A percentile compares a stretch with the other conserved stretches of the same genome.
phyloP scores from a whole-genome alignment of 441 rosid genomes.

The Eutrema salsugineum region DNA sequence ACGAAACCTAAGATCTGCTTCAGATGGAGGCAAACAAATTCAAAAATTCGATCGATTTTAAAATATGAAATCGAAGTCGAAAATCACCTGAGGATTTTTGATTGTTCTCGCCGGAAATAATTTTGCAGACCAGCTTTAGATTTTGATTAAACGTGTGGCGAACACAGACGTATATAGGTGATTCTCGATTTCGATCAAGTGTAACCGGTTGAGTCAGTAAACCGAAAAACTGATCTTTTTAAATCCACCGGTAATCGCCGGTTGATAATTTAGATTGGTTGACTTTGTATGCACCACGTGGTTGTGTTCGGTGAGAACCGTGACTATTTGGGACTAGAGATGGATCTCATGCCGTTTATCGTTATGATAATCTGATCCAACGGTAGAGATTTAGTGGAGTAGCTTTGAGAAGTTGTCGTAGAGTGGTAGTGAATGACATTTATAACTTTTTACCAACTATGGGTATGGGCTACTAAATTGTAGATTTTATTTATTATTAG shows the following conservation, averaged over 20 bases:
- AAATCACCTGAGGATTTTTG: slow-evolving; percentile 19
- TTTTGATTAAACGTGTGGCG: slow-evolving; percentile 27
- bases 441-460: too few relatives aligned
- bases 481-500: too few relatives aligned
- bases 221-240: neutral
- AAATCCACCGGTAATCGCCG: slow-evolving; percentile 9
- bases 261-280: neutral
- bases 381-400: neutral
- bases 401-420: too few relatives aligned
- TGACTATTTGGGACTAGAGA: neutral
- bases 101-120: neutral
- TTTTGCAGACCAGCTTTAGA: slow-evolving; percentile 10
- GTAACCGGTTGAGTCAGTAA: slow-evolving; percentile 20
- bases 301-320: slow-evolving; percentile 10
- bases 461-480: too few relatives aligned
- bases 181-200: neutral
- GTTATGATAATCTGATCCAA: neutral
- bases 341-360: neutral
- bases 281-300: slow-evolving; percentile 6
- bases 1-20: neutral
- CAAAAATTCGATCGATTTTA: neutral
- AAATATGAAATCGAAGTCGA: neutral
- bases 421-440: too few relatives aligned
- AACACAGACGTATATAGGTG: slow-evolving; percentile 21
- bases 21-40: neutral